Percentiles rank a stretch among this genome's conserved stretches.
phyloP scores from a whole-genome alignment of 2,329 filamentous ascomycete genomes.

The Domatiomyces globalis region DNA sequence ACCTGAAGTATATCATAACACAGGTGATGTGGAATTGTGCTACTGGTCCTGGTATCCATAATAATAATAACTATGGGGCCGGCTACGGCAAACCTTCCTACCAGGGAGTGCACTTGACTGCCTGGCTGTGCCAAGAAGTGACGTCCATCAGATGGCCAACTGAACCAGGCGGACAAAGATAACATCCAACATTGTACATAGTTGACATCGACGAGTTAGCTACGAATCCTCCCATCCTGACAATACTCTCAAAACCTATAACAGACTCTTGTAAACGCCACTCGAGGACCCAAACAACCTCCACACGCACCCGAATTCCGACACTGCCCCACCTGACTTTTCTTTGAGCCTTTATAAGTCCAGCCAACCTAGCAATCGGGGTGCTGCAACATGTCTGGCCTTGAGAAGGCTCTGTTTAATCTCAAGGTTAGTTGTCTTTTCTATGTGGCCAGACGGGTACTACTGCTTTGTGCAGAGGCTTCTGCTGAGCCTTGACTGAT shows the following conservation, averaged over 20 bases:
- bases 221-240: no score
- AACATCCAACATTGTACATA: not conserved
- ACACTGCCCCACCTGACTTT: not conserved
- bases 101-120: not conserved
- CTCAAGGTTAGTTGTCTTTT: conserved; percentile 22
- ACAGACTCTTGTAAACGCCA: no score
- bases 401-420: conserved; percentile 22
- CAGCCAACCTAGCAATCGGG: not conserved
- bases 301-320: no score
- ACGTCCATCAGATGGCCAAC: not conserved
- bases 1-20: no score
- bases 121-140: not conserved
- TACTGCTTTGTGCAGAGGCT: not conserved
- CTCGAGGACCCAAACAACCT: no score
- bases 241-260: no score
- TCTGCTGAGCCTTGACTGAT: not conserved
- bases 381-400: conserved; percentile 14
- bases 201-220: no score
- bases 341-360: not conserved
- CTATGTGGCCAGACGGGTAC: not conserved
- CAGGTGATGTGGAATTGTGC: no score
- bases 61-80: no score
- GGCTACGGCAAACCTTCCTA: no score
- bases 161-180: not conserved
- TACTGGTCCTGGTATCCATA: no score